phyloP scores from a whole-genome alignment of 2,329 filamentous ascomycete genomes.

The Ceratocystis smalleyi region DNA sequence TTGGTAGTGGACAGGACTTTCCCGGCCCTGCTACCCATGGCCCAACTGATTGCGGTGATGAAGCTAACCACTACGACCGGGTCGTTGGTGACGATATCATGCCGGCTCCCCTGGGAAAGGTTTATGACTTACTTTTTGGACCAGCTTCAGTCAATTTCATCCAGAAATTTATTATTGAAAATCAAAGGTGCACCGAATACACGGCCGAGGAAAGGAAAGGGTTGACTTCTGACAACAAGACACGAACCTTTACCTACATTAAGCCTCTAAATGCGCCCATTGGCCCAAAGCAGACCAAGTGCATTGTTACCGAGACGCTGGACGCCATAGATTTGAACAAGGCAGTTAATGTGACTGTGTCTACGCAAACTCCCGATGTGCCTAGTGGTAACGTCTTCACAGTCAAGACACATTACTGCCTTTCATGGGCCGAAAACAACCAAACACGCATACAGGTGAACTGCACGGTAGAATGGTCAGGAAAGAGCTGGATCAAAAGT shows the following conservation, averaged over 20 bases:
- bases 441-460: conserved; percentile 73
- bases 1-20: conserved; percentile 45
- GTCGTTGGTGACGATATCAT: conserved; percentile 74
- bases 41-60: conserved; percentile 74
- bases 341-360: conserved; percentile 63
- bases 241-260: conserved; percentile 69
- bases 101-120: conserved; percentile 74
- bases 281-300: conserved; percentile 88
- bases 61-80: conserved; percentile 66
- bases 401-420: conserved; percentile 85
- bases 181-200: conserved; percentile 81
- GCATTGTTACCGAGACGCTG: conserved; percentile 71
- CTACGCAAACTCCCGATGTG: conserved; percentile 84
- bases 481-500: conserved; percentile 98
- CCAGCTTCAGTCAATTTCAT: conserved; percentile 66
- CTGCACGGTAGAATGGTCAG: conserved; percentile 86
- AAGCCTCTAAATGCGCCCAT: conserved; percentile 75
- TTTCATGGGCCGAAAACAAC: conserved; percentile 83
- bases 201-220: conserved; percentile 75
- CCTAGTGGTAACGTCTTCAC: conserved; percentile 84
- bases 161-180: conserved; percentile 66
- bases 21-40: conserved; percentile 70
- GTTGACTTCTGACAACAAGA: conserved; percentile 56
- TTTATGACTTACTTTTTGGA: conserved; percentile 81
- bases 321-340: conserved; percentile 79